Evolutionary conservation across 140 eudicot species (phyloP).

Genomic region (Flaveria floridana): DNA sequence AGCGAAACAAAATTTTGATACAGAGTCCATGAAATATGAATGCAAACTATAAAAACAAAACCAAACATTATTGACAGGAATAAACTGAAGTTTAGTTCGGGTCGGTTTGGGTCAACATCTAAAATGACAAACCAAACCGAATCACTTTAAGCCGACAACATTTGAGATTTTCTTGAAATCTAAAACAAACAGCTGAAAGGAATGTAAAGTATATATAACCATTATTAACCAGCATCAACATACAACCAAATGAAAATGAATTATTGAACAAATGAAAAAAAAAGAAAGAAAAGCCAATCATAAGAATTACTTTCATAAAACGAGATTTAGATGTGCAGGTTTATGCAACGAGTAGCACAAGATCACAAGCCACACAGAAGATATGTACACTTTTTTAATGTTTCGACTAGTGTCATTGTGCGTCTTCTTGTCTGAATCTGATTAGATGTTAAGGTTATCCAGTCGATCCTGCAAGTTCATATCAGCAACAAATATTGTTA

Average conservation of each 20-base stretch:
- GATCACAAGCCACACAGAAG: slow-evolving; percentile 23
- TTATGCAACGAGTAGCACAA: slow-evolving; percentile 18
- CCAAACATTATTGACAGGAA: slow-evolving; percentile 21
- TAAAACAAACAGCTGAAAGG: slow-evolving; percentile 28
- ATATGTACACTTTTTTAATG: slow-evolving; percentile 36
- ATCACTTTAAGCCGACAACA: slow-evolving; percentile 14
- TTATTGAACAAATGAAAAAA: slow-evolving; percentile 11
- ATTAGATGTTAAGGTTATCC: slow-evolving; percentile 49
- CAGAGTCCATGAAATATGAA: neutral
- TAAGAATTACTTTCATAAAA: slow-evolving; percentile 18
- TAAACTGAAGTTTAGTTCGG: slow-evolving; percentile 16
- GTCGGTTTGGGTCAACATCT: slow-evolving; percentile 13
- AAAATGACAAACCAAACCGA: slow-evolving; percentile 21
- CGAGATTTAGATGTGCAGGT: slow-evolving; percentile 23
- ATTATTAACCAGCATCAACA: slow-evolving; percentile 23
- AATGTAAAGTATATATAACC: slow-evolving; percentile 20
- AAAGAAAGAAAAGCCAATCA: neutral
- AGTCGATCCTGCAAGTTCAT: slow-evolving; percentile 52
- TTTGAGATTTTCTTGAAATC: slow-evolving; percentile 14
- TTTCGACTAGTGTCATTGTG: slow-evolving; percentile 30
- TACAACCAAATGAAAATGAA: slow-evolving; percentile 10
- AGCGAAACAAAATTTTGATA: neutral
- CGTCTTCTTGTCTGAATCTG: slow-evolving; percentile 18
- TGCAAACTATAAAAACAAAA: slow-evolving; percentile 3
- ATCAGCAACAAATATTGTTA: neutral